phyloP scores from a whole-genome alignment of 768 basidiomycete genomes.

The Suillus brevipes region DNA sequence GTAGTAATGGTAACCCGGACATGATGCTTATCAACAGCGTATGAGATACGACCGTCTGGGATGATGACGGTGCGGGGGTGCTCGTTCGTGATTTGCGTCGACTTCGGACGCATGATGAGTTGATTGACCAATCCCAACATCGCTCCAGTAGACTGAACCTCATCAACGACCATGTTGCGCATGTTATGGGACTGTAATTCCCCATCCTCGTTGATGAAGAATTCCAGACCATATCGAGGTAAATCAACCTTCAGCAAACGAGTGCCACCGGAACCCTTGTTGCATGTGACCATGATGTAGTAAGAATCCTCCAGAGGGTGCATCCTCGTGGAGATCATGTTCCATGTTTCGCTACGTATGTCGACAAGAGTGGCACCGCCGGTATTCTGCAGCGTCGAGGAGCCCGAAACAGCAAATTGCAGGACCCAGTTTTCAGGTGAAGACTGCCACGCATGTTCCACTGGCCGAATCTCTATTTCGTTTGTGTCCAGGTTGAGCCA shows the following conservation, averaged over 20 bases:
- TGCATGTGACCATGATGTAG: conserved; percentile 25
- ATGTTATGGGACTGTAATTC: conserved; percentile 43
- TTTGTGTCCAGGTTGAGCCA: conserved; percentile 30
- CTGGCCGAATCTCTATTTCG: conserved; percentile 31
- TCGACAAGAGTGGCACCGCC: conserved; percentile 23
- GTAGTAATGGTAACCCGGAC: conserved; percentile 18
- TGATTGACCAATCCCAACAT: conserved; percentile 44
- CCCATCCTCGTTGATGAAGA: conserved; percentile 35
- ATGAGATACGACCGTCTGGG: conserved; percentile 35
- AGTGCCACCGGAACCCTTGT: background rate
- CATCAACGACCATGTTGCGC: conserved; percentile 43
- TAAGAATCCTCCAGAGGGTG: conserved; percentile 23
- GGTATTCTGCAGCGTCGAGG: conserved; percentile 9
- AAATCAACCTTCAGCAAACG: conserved; percentile 31
- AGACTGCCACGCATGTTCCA: conserved; percentile 23
- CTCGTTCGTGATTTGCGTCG: background rate
- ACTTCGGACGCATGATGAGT: conserved; percentile 41
- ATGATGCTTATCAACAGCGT: conserved; percentile 14
- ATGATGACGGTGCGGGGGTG: conserved; percentile 35
- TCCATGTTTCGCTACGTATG: conserved; percentile 27
- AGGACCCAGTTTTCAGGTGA: conserved; percentile 31
- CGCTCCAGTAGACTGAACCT: conserved; percentile 41
- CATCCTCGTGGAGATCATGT: conserved; percentile 27
- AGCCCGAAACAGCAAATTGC: conserved; percentile 12
- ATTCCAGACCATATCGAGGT: conserved; percentile 44